These are phyloP conservation scores for Acanthamoeba sp. DNA, from an alignment of 208 protist species.

Conservation along the genomic window DNA sequence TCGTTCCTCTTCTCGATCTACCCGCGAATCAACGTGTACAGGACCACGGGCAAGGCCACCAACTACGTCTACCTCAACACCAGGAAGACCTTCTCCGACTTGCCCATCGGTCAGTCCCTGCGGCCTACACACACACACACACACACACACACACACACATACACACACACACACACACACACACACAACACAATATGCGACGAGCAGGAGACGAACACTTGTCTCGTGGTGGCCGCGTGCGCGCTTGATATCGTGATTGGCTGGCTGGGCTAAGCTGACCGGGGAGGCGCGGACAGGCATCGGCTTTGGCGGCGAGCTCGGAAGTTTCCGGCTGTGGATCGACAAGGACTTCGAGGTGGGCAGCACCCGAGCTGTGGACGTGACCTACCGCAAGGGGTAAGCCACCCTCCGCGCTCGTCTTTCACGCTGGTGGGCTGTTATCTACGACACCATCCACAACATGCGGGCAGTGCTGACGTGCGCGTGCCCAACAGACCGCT, in stretches of 20 bases:
- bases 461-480: not conserved
- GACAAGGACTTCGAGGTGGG: conserved; percentile 71
- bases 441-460: not conserved
- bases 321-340: conserved; percentile 72
- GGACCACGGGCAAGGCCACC: conserved; percentile 61
- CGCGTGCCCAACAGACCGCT: not conserved
- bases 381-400: conserved; percentile 64
- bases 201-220: too few relatives aligned
- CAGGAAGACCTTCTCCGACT: conserved; percentile 71
- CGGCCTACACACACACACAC: too few relatives aligned
- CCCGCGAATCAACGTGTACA: conserved; percentile 42
- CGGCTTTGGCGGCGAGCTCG: conserved; percentile 67
- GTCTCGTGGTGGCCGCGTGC: not conserved
- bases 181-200: too few relatives aligned
- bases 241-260: too few relatives aligned
- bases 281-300: too few relatives aligned
- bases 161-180: too few relatives aligned
- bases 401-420: not conserved
- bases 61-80: conserved; percentile 72
- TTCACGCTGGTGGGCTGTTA: too few relatives aligned
- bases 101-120: conserved; percentile 66
- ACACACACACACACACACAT: too few relatives aligned
- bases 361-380: not conserved
- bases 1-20: conserved; percentile 61
- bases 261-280: too few relatives aligned